Conservation (phyloP, 345 rosid genomes). For the Salix brachista region DNA sequence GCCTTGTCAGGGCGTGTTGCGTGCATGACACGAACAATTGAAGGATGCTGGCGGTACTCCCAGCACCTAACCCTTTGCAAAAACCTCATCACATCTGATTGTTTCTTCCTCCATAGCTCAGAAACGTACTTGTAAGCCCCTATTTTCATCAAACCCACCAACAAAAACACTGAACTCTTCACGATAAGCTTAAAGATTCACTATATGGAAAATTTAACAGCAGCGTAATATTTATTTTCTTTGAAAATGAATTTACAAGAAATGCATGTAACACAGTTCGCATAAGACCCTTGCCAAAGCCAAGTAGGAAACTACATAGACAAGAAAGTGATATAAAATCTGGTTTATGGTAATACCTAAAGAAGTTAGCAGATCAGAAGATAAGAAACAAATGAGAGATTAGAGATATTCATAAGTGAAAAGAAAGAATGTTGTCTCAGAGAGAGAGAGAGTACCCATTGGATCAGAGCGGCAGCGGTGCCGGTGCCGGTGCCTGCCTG, state of each 20-base stretch:
- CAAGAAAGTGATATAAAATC: background rate
- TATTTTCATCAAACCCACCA: slow-evolving; percentile 11
- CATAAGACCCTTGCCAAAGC: background rate
- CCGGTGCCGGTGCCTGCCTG: background rate
- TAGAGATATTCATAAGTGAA: background rate
- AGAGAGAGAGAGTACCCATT: slow-evolving; percentile 16
- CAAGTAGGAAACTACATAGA: background rate
- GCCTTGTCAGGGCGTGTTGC: slow-evolving; percentile 99
- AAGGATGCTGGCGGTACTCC: slow-evolving; percentile 96
- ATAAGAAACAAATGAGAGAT: background rate
- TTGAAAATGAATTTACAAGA: background rate
- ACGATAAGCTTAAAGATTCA: background rate
- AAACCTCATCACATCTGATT: slow-evolving; percentile 97
- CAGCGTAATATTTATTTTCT: background rate
- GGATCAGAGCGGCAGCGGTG: background rate
- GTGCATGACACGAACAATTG: slow-evolving; percentile 78
- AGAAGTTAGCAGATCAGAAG: background rate
- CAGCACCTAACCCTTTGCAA: slow-evolving; percentile 97
- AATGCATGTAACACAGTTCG: background rate
- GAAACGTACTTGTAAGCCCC: slow-evolving; percentile 97
- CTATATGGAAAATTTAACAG: background rate
- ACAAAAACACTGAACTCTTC: background rate
- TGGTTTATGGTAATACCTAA: background rate
- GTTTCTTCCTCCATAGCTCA: slow-evolving; percentile 99
- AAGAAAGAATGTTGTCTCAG: background rate